Evolutionary conservation across 1,284 basidiomycete genomes (phyloP).

Genomic region (Fistulina hepatica): DNA sequence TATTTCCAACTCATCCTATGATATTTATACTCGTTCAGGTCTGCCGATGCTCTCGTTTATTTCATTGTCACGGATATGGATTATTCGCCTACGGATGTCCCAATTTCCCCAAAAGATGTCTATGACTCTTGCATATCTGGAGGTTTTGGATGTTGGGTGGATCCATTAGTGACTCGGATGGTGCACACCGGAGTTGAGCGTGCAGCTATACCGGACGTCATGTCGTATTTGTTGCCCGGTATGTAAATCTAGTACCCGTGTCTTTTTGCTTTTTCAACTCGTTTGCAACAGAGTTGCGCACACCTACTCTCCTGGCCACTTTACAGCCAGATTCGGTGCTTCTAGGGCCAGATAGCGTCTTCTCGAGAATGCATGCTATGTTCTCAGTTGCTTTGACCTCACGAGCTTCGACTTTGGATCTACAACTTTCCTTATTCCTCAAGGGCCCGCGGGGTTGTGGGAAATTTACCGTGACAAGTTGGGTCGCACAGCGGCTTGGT

Average conservation of each 20-base stretch:
- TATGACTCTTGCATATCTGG: constrained; percentile 45
- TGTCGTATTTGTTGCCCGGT: constrained; percentile 46
- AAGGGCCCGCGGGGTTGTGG: constrained; percentile 68
- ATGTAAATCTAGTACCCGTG: constrained; percentile 11
- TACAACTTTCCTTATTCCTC: constrained; percentile 59
- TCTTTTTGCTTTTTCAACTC: no score
- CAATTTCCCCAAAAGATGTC: constrained; percentile 27
- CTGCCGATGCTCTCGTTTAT: constrained; percentile 28
- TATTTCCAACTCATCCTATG: not conserved
- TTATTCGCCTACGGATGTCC: constrained; percentile 34
- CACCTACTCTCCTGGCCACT: no score
- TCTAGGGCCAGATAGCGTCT: no score
- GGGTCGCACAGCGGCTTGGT: constrained; percentile 55
- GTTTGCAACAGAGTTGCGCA: no score
- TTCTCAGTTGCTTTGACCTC: no score
- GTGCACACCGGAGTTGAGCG: constrained; percentile 73
- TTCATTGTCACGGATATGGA: constrained; percentile 78
- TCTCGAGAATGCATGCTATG: no score
- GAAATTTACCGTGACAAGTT: constrained; percentile 51
- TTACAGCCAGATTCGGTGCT: no score
- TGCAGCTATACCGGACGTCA: constrained; percentile 49
- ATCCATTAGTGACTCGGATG: constrained; percentile 63
- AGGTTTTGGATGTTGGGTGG: constrained; percentile 81
- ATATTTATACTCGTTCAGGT: not conserved
- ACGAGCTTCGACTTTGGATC: constrained; percentile 48